phyloP scores from a whole-genome alignment of 305 asterid genomes.

The Fraxinus sp. region DNA sequence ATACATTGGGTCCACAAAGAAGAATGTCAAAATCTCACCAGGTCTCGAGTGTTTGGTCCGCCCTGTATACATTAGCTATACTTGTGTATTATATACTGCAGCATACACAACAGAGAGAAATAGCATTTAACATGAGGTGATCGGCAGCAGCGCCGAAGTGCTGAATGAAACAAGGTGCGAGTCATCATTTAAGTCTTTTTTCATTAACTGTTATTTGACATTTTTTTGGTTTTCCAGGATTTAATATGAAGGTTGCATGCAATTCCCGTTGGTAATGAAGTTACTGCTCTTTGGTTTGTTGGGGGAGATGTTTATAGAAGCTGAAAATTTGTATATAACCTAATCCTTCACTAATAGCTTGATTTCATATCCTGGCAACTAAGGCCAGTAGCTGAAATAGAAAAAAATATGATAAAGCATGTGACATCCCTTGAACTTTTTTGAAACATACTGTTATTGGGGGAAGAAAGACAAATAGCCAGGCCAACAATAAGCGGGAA shows the following conservation, averaged over 20 bases:
- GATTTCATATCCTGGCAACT: background rate
- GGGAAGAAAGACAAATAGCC: background rate
- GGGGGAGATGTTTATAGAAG: background rate
- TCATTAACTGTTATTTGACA: background rate
- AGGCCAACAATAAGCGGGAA: background rate
- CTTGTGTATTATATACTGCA: background rate
- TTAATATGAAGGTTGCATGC: background rate
- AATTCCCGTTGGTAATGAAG: background rate
- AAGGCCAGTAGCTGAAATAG: background rate
- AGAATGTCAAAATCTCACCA: slow-evolving; percentile 19
- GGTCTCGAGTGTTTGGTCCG: slow-evolving; percentile 19
- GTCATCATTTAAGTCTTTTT: background rate
- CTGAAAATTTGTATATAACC: background rate
- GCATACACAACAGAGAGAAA: background rate
- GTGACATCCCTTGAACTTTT: too few relatives aligned
- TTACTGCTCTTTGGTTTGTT: background rate
- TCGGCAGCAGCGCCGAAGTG: background rate
- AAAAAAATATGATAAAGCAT: too few relatives aligned
- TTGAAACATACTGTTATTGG: background rate
- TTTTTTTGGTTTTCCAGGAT: background rate
- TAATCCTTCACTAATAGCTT: background rate
- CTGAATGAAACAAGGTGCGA: background rate
- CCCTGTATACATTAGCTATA: background rate
- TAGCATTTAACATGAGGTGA: background rate
- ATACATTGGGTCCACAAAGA: slow-evolving; percentile 17